phyloP scores from a whole-genome alignment of 2,329 filamentous ascomycete species.

The Aspergillus oerlinghausenensis region DNA sequence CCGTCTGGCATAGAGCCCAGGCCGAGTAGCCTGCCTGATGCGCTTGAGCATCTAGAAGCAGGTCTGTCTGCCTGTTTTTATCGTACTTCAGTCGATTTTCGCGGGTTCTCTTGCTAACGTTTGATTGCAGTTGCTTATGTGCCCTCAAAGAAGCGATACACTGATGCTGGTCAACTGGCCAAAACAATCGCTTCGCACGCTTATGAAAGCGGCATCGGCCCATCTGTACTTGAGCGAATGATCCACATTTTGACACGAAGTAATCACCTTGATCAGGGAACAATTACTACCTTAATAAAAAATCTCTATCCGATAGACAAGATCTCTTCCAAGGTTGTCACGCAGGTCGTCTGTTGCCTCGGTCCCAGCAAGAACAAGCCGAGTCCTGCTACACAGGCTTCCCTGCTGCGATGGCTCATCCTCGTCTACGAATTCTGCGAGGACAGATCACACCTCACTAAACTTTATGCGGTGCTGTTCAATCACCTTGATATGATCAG shows the following conservation, averaged over 20 bases:
- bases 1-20: slow-evolving; percentile 8
- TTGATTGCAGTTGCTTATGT: slow-evolving; percentile 30
- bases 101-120: not conserved
- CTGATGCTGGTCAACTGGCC: slow-evolving; percentile 59
- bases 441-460: slow-evolving; percentile 58
- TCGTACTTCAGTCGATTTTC: not conserved
- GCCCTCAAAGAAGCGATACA: slow-evolving; percentile 62
- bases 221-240: slow-evolving; percentile 57
- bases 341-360: slow-evolving; percentile 67
- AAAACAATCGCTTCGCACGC: slow-evolving; percentile 59
- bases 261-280: slow-evolving; percentile 71
- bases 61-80: slow-evolving; percentile 20
- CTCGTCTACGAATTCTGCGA: slow-evolving; percentile 70
- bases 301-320: slow-evolving; percentile 69
- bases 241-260: slow-evolving; percentile 63
- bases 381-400: slow-evolving; percentile 63
- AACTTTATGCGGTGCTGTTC: slow-evolving; percentile 71
- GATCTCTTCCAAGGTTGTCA: slow-evolving; percentile 57
- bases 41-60: slow-evolving; percentile 34
- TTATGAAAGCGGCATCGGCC: slow-evolving; percentile 64
- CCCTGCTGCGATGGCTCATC: slow-evolving; percentile 72
- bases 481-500: slow-evolving; percentile 76
- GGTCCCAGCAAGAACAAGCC: slow-evolving; percentile 75
- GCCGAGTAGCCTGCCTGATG: slow-evolving; percentile 27
- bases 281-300: slow-evolving; percentile 62